Percentiles rank a stretch among this genome's conserved stretches.
Conservation (phyloP, 306 rosid species). For the Prunus davidiana region DNA sequence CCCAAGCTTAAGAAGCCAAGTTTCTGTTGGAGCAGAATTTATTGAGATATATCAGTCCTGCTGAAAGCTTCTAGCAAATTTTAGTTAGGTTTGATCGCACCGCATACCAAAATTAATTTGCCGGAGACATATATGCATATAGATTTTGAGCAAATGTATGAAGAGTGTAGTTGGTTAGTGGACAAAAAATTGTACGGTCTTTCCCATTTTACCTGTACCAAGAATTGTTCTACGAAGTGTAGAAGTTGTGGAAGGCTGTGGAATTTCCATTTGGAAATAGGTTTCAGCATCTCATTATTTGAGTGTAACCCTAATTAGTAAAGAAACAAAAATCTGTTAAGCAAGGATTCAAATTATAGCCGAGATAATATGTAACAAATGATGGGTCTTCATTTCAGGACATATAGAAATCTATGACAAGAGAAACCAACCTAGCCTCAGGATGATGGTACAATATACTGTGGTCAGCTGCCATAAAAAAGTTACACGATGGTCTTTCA, state of each 20-base stretch:
- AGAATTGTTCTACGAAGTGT: conserved; percentile 10
- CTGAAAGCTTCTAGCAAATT: conserved; percentile 4
- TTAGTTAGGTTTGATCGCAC: neutral
- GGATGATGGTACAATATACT: neutral
- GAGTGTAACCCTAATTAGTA: neutral
- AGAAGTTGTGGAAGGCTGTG: conserved; percentile 3
- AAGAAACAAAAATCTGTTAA: neutral
- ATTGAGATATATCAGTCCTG: conserved; percentile 3
- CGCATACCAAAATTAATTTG: neutral
- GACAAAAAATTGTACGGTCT: conserved; percentile 6
- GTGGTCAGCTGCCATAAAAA: neutral
- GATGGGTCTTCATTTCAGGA: neutral
- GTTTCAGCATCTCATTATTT: neutral
- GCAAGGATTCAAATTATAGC: neutral
- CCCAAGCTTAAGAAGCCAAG: neutral
- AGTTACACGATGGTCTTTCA: too few relatives aligned
- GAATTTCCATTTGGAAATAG: neutral
- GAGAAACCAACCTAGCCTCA: neutral
- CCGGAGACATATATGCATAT: neutral
- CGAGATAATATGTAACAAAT: neutral
- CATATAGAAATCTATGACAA: neutral
- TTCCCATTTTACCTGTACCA: neutral
- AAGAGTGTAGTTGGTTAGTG: conserved; percentile 9
- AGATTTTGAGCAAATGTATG: neutral
- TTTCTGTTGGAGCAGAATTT: conserved; percentile 13